phyloP scores from a whole-genome alignment of 345 rosid genomes.

The Aegle marmelos region DNA sequence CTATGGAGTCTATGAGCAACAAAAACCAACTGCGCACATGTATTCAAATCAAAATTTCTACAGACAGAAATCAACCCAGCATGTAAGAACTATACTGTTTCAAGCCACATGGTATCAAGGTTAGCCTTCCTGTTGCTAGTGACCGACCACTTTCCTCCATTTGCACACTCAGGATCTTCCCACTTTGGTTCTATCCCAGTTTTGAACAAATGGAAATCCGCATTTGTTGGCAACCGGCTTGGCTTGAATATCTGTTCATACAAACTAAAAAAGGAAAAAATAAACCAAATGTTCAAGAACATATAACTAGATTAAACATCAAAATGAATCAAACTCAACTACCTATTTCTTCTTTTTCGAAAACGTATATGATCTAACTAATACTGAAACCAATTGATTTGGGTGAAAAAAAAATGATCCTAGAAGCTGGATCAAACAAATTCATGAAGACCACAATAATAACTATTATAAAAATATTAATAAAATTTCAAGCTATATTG shows the following conservation, averaged over 20 bases:
- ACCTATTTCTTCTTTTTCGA: background rate
- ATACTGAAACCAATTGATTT: background rate
- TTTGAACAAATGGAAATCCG: constrained; percentile 86
- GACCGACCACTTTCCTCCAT: constrained; percentile 93
- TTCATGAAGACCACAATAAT: background rate
- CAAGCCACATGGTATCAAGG: constrained; percentile 80
- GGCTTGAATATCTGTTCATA: constrained; percentile 78
- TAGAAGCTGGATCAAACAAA: background rate
- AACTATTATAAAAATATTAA: background rate
- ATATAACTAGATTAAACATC: background rate
- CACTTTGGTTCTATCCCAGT: constrained; percentile 92
- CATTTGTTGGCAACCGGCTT: constrained; percentile 53
- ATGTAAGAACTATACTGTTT: constrained; percentile 50
- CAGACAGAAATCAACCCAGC: background rate
- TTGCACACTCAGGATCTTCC: constrained; percentile 96
- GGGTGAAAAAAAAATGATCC: background rate
- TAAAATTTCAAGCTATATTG: background rate
- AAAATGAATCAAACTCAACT: background rate
- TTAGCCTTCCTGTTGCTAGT: constrained; percentile 40
- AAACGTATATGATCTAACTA: background rate
- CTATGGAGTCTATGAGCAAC: background rate
- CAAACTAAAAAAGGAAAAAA: constrained; percentile 47
- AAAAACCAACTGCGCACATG: background rate
- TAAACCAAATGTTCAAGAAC: background rate
- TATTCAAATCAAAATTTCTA: background rate